Base-by-base conservation (phyloP, 768 basidiomycete species). In the Podaxis pistillaris region DNA sequence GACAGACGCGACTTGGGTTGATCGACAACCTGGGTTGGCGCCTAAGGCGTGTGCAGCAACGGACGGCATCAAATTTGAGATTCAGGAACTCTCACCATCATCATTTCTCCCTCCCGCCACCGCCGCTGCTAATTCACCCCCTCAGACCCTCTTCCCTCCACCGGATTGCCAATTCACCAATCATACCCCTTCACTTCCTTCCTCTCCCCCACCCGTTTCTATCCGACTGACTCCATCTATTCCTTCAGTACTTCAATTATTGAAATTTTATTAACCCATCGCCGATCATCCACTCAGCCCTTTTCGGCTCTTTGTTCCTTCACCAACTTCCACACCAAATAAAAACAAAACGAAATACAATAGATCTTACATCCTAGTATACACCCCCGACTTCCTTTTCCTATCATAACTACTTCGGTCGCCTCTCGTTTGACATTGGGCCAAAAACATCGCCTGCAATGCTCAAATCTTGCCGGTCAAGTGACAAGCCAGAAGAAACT, bases 81-180 rank as follows among this genome's bases (percentile, higher is more conserved):
- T 50, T 58, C 47, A 50, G 57, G 57, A 58, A 58, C 57, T 58
- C 44, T 56, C 44, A 28, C 15, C 11, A n/a, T 49, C 9, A 47
- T 47, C 30, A 33, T 49, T n/a, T 37, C n/a, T 40, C 28, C 24
- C 17, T 56, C 36, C 24, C 41, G 57, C 57, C 57, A 58, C 57
- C 57, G 57, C 46, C 38, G 26, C 24, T 40, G 53, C 53, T 37
- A 55, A 37, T n/a, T 26, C 47, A 11, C 37, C 47, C 17, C 33
- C n/a, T 2, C n/a, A 11, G 6, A 46, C 41, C 33, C 8, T 50
- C 33, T 28, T 38, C 47, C 33, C 19, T 30, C 36, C 33, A 54
- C 53, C 5, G 2, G 19, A n/a, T 55, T 33, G 33, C 33, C 33
- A 33, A 33, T 33, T 33, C 33, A 33, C 33, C 8, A 33, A 33